Evolutionary conservation across 306 rosid genomes (phyloP), one percentile per base, ranked within the genome.

Genomic region (Rubus idaeus): DNA sequence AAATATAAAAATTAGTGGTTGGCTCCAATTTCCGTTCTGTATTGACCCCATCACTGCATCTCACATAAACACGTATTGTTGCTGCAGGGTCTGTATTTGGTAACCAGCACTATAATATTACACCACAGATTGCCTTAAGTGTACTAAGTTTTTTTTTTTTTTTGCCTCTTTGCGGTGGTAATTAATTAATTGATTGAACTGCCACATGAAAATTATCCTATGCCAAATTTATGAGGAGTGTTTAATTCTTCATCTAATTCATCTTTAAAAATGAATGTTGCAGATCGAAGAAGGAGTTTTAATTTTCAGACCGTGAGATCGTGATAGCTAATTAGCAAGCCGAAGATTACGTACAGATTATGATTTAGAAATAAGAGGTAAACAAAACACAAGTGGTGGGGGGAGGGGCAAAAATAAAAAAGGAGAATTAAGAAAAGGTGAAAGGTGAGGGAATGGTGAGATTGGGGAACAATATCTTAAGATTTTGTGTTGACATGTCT

Each of bases 401-500:
- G 1, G 35, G 35, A 6, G 40, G 63, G 0, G 37, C 18, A 55
- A 26, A 26, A 5, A 41, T 35, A 75, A 64, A 66, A 68, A 74
- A 68, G 40, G 52, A 40, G 41, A n/a, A 1, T 6, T 14, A 71
- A 47, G 40, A 74, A 64, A 47, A 56, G 75, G 71, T 68, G 30
- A 77, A 78, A 72, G 82, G 77, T 13, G 60, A 47, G 58, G 83
- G 68, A 78, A 67, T 68, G 87, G 81, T 82, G 90, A 84, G 89
- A 87, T 78, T 72, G 77, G 77, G 83, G 76, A 80, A 80, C 78
- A 79, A 51, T 67, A 75, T 85, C 79, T 76, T 70, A 71, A 78
- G 79, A 82, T 86, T 82, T 83, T 76, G 91, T 84, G n/a, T 61
- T 61, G 88, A 79, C 73, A 70, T 78, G 82, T 78, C 79, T 65